phyloP scores from a whole-genome alignment of 2,329 filamentous ascomycete species.

The Trichoderma atrobrunneum region DNA sequence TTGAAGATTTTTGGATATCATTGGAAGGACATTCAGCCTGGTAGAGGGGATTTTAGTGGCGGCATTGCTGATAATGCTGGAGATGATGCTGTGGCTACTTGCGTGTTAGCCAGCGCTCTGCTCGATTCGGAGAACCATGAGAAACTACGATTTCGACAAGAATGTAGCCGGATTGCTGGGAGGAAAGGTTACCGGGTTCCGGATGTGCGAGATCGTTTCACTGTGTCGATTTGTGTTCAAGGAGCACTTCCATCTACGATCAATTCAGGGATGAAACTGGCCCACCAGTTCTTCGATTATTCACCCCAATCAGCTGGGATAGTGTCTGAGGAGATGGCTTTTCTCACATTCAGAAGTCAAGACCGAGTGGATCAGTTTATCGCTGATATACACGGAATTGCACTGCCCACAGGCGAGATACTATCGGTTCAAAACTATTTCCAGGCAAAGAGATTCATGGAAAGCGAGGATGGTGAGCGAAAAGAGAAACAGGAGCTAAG shows the following conservation, averaged over 20 bases:
- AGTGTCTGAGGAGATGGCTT: neutral
- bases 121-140: neutral
- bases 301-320: neutral
- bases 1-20: neutral
- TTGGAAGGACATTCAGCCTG: neutral
- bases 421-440: neutral
- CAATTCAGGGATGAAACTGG: neutral
- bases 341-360: neutral
- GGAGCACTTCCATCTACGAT: neutral
- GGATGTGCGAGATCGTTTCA: neutral
- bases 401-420: neutral
- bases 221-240: neutral
- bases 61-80: neutral
- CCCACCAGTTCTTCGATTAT: neutral
- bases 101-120: neutral
- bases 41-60: neutral
- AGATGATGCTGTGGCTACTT: neutral
- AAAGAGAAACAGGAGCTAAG: neutral
- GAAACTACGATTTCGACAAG: neutral
- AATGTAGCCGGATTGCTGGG: neutral
- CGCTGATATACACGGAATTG: neutral
- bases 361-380: neutral
- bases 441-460: neutral
- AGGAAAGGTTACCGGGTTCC: neutral
- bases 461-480: neutral